Base-by-base conservation (phyloP, 2,329 filamentous ascomycete species). In the Aureobasidium sp. region DNA sequence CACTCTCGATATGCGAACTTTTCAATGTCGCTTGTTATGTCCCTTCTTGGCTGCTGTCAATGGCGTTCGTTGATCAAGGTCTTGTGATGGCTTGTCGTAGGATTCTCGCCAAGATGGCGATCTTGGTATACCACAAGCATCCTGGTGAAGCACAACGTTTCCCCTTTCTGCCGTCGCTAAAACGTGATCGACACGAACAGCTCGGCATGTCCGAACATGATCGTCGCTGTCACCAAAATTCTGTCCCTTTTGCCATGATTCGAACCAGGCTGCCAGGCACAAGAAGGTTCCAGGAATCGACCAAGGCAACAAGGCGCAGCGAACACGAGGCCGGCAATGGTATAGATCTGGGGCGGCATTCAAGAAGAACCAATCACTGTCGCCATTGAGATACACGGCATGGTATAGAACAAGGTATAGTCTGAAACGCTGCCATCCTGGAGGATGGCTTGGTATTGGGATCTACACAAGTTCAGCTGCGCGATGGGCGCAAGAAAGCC, bases 371-470 rank as follows among this genome's bases (percentile, higher is more conserved):
- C 41, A 44, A 44, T 26, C 4, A 13, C 24, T 26, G 41, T 24
- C 10, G 2, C 10, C 12, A 4, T 44, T 1, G 41, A 44, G 20
- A 5, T 10, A 44, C 41, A 44, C 9, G 20, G 20, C 41, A 44
- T 24, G 20, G 41, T 44, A 44, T 44, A 44, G 9, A 10, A 44
- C 6, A 13, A 4, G 10, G 10, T 26, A 26, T 13, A 44, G 9
- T 24, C 17, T 44, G 20, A 44, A 44, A 44, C 10, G 20, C 41
- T 13, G 10, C 20, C 20, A 44, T 26, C 41, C 20, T 44, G 41
- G 20, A 44, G 41, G 39, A 56, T 56, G n/a, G 10, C 52, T 56
- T 43, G 34, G 52, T 56, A 56, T 56, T 44, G 27, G 17, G 52
- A 56, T 56, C 52, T 32, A 15, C 52, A 34, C 9, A 44, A 34